These are phyloP conservation scores for Eimeria necatrix DNA, from an alignment of 169 alveolate species.

Conservation along the genomic window DNA sequence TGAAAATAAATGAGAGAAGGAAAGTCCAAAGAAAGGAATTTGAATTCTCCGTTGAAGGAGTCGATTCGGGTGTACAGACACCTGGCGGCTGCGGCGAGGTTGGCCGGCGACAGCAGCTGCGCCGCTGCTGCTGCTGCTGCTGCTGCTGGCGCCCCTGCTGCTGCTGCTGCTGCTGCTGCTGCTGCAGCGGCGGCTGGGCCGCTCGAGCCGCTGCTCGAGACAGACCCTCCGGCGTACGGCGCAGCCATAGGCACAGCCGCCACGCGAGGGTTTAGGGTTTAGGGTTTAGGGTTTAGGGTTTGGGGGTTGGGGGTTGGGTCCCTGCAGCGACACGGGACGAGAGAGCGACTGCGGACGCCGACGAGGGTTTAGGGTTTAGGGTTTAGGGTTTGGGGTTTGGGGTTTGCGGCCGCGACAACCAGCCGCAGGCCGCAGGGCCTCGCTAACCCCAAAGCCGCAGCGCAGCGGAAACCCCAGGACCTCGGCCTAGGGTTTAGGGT, in stretches of 20 bases:
- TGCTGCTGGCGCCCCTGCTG: background rate
- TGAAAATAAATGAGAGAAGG: conserved; percentile 74
- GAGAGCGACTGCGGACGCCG: too few relatives aligned
- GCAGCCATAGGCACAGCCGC: conserved; percentile 15
- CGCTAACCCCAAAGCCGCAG: background rate
- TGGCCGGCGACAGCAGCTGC: conserved; percentile 62
- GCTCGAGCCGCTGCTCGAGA: background rate
- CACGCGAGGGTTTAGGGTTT: conserved; percentile 12
- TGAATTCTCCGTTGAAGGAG: conserved; percentile 80
- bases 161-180: background rate
- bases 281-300: conserved; percentile 51
- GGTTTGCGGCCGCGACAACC: background rate
- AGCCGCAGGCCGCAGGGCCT: too few relatives aligned
- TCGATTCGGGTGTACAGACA: conserved; percentile 82
- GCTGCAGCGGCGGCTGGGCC: background rate
- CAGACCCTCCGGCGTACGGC: conserved; percentile 38
- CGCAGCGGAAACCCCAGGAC: background rate
- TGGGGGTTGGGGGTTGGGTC: background rate
- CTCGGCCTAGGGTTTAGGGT: background rate
- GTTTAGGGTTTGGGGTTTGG: conserved; percentile 11
- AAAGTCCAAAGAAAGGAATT: conserved; percentile 68
- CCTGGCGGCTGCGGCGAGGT: conserved; percentile 79
- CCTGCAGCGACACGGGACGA: too few relatives aligned
- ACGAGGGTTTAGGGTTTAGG: conserved; percentile 26
- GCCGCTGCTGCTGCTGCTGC: background rate